Evolutionary conservation across 495 filamentous ascomycete species (phyloP).

Genomic region (Tuber magnatum): DNA sequence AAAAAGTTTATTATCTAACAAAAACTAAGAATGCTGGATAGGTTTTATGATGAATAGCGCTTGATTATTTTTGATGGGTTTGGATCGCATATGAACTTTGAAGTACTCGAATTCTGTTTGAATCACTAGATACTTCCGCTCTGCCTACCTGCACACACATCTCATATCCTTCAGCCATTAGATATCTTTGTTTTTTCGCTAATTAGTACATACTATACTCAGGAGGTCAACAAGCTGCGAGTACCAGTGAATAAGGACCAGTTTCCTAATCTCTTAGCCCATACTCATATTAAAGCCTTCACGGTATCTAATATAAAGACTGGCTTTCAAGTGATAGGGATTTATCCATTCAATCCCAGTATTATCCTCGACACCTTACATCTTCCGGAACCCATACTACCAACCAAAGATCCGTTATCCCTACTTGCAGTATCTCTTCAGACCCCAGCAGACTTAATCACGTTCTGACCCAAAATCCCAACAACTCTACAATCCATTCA

Average conservation of each 20-base stretch:
- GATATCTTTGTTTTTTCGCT: conserved; percentile 5
- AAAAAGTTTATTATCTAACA: too few relatives aligned
- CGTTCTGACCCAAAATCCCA: not conserved
- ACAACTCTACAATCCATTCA: conserved; percentile 4
- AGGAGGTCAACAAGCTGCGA: not conserved
- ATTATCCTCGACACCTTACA: not conserved
- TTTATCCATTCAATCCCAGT: not conserved
- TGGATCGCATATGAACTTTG: too few relatives aligned
- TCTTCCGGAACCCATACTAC: not conserved
- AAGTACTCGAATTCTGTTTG: too few relatives aligned
- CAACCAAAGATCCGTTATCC: too few relatives aligned
- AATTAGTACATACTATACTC: not conserved
- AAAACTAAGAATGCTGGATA: too few relatives aligned
- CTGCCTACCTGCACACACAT: too few relatives aligned
- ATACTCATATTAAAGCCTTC: not conserved
- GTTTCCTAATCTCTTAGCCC: conserved; percentile 4
- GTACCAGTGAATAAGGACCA: conserved; percentile 4
- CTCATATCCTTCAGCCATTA: not conserved
- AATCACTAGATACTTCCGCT: too few relatives aligned
- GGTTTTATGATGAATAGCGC: too few relatives aligned
- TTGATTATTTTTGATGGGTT: too few relatives aligned
- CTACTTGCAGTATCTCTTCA: not conserved
- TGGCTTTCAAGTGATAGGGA: not conserved
- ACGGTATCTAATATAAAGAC: not conserved
- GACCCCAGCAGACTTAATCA: not conserved